Evolutionary conservation across 2,329 filamentous ascomycete genomes (phyloP).

Genomic region (Ascochyta fabae): DNA sequence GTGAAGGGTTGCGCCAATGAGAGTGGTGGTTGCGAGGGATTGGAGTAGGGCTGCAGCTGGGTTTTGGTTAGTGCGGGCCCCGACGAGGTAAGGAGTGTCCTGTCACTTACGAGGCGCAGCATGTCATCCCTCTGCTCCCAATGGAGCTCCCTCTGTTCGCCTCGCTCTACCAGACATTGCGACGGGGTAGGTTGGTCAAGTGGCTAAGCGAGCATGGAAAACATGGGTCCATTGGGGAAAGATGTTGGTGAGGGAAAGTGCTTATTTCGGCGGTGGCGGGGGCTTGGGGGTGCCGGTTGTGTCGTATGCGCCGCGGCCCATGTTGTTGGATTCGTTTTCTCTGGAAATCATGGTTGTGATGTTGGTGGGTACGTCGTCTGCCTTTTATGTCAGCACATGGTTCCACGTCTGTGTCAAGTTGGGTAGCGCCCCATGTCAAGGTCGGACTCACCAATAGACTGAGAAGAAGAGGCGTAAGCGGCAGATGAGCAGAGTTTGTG

Average conservation of each 20-base stretch:
- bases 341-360: slow-evolving; percentile 49
- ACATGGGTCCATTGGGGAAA: slow-evolving; percentile 6
- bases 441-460: slow-evolving; percentile 29
- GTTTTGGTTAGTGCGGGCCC: slow-evolving; percentile 38
- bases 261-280: slow-evolving; percentile 51
- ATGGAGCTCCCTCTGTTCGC: slow-evolving; percentile 30
- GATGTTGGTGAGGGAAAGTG: background rate
- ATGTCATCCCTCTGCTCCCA: slow-evolving; percentile 43
- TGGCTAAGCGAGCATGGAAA: slow-evolving; percentile 4
- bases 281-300: slow-evolving; percentile 58
- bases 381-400: slow-evolving; percentile 41
- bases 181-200: background rate
- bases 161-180: slow-evolving; percentile 12
- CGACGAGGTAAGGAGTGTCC: slow-evolving; percentile 35
- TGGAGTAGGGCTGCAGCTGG: slow-evolving; percentile 35
- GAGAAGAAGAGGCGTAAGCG: slow-evolving; percentile 27
- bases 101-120: slow-evolving; percentile 43
- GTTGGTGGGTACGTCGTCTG: slow-evolving; percentile 30
- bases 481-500: slow-evolving; percentile 30
- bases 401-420: slow-evolving; percentile 25
- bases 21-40: slow-evolving; percentile 22
- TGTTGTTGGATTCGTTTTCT: slow-evolving; percentile 52
- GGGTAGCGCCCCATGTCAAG: slow-evolving; percentile 15
- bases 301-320: slow-evolving; percentile 58
- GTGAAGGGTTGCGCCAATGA: slow-evolving; percentile 17